Evolutionary conservation across 345 rosid genomes (phyloP), one percentile per base, ranked within the genome.

Genomic region (Microcos paniculata): DNA sequence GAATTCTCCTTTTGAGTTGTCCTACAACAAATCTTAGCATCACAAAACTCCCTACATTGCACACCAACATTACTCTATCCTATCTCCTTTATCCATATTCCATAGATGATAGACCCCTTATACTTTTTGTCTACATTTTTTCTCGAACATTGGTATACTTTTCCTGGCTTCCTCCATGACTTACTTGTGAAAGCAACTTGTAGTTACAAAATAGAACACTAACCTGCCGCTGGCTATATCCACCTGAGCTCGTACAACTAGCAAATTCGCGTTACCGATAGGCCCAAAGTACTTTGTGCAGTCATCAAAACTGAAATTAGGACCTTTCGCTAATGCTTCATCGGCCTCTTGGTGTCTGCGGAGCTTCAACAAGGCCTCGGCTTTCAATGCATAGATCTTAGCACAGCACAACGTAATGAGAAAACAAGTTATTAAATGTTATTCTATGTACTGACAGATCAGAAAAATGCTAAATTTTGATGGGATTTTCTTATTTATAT

Each of bases 151-250:
- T 23, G 24, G 8, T 9, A 6, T 42, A 6, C 1, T 8, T 5
- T 42, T 9, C 12, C 40, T 35, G 6, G 40, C 6, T 64, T 42
- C 49, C 12, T 21, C 61, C 21, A 70, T 31, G 59, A 19, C 73
- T 49, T 51, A 19, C 30, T 43, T 66, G 46, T 57, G n/a, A 16
- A n/a, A 9, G n/a, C 24, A 1, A 15, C 38, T 28, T 4, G 31
- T 24, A 24, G 18, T 11, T 1, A 7, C 33, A 62, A 38, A 51
- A 19, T 40, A 51, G 1, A 72, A 35, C 26, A 80, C 93, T 46
- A 74, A 93, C 99, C 99, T 95, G 84, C 99, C 99, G 23, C 76
- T 74, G 1, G 92, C 97, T 81, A 93, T 76, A 85, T 93, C 87
- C 65, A 96, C 97, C 70, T 90, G 99, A 80, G 98, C 90, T 71